phyloP scores from a whole-genome alignment of 345 rosid species.

The Toxicodendron radicans region DNA sequence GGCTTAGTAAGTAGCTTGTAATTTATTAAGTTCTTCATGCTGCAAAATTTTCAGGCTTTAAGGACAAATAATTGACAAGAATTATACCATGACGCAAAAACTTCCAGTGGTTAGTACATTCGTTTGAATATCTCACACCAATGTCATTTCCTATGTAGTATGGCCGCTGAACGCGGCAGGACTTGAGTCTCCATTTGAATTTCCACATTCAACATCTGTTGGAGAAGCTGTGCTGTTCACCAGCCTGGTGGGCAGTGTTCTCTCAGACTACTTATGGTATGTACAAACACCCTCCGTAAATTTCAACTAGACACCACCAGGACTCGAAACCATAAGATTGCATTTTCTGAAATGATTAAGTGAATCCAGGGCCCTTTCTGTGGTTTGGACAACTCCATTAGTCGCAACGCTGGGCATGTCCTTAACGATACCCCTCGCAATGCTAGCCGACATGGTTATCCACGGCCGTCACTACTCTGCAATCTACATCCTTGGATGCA shows the following conservation, averaged over 20 bases:
- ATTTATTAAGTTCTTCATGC: neutral
- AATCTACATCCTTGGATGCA: slow-evolving; percentile 66
- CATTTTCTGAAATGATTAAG: neutral
- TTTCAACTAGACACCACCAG: neutral
- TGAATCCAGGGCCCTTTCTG: slow-evolving; percentile 71
- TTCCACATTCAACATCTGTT: slow-evolving; percentile 49
- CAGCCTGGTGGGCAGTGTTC: slow-evolving; percentile 52
- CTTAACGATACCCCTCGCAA: slow-evolving; percentile 80
- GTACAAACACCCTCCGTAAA: slow-evolving; percentile 1
- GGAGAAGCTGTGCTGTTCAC: slow-evolving; percentile 47
- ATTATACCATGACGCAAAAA: neutral
- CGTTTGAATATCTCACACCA: neutral
- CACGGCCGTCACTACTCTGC: slow-evolving; percentile 72
- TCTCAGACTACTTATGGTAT: slow-evolving; percentile 65
- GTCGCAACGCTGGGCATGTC: slow-evolving; percentile 81
- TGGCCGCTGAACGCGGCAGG: slow-evolving; percentile 60
- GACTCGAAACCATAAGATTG: neutral
- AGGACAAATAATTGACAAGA: neutral
- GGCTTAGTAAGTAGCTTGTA: slow-evolving; percentile 50
- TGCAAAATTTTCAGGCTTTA: neutral
- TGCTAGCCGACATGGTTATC: slow-evolving; percentile 81
- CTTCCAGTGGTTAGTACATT: neutral
- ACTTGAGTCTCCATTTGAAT: slow-evolving; percentile 51
- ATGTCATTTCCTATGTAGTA: slow-evolving; percentile 36
- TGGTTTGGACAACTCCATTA: slow-evolving; percentile 88